phyloP scores from a whole-genome alignment of 1,284 basidiomycete species.

The Heliocybe sulcata region DNA sequence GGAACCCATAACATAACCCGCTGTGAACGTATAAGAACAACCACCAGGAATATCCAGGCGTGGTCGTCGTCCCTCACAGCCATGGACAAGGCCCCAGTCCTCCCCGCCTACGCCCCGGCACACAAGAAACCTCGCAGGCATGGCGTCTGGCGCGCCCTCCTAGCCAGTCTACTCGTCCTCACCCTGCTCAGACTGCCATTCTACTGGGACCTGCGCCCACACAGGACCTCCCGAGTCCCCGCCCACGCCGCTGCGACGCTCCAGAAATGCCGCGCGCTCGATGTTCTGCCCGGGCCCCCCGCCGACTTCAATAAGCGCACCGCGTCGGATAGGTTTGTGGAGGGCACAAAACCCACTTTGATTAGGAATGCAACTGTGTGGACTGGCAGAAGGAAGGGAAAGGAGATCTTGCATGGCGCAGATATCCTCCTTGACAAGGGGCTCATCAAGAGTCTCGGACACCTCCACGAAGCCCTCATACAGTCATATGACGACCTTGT shows the following conservation, averaged over 20 bases:
- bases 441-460: slow-evolving; percentile 49
- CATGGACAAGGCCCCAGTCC: background rate
- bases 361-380: slow-evolving; percentile 79
- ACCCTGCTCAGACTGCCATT: background rate
- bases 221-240: slow-evolving; percentile 25
- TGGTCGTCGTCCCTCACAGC: background rate
- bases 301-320: slow-evolving; percentile 45
- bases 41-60: no score
- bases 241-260: slow-evolving; percentile 36
- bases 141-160: background rate
- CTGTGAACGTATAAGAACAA: no score
- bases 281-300: slow-evolving; percentile 38
- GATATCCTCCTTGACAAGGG: slow-evolving; percentile 54
- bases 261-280: slow-evolving; percentile 38
- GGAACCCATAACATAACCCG: no score
- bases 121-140: background rate
- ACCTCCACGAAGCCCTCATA: slow-evolving; percentile 33
- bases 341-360: slow-evolving; percentile 55
- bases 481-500: slow-evolving; percentile 30
- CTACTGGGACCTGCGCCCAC: background rate
- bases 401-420: slow-evolving; percentile 56
- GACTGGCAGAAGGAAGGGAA: slow-evolving; percentile 65
- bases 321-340: slow-evolving; percentile 65
- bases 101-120: background rate
- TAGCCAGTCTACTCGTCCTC: background rate